A percentile compares a stretch with the other conserved stretches of the same genome.
Evolutionary conservation across 129 eudicot species (phyloP).

Genomic region (Erigeron canadensis): DNA sequence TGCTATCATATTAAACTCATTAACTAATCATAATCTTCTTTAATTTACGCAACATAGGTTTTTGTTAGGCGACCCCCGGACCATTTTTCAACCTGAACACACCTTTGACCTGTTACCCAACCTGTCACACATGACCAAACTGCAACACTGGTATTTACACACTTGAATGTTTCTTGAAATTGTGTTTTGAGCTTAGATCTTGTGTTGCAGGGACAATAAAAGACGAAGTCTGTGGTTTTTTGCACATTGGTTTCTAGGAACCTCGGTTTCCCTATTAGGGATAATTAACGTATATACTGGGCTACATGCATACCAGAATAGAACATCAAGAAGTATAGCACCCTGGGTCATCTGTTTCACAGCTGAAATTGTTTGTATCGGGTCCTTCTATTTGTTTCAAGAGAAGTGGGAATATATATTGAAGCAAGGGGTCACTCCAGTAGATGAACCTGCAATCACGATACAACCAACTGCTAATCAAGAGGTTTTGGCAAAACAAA

Average conservation of each 20-base stretch:
- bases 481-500: constrained; percentile 35
- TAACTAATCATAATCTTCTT: not conserved
- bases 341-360: constrained; percentile 67
- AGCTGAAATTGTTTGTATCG: constrained; percentile 50
- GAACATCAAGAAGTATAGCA: constrained; percentile 49
- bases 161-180: not conserved
- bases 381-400: constrained; percentile 69
- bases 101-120: not conserved
- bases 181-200: not conserved
- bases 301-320: constrained; percentile 64
- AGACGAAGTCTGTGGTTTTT: constrained; percentile 66
- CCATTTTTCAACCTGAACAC: not conserved
- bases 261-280: constrained; percentile 56
- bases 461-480: constrained; percentile 48
- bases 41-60: not conserved
- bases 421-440: constrained; percentile 49
- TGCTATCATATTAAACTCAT: not conserved
- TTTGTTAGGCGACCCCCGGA: not conserved
- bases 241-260: constrained; percentile 80
- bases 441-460: constrained; percentile 39
- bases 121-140: not conserved
- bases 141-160: not conserved
- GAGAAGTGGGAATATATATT: constrained; percentile 71
- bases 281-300: constrained; percentile 76
- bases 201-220: constrained; percentile 49